These are phyloP conservation scores for Cercophora newfieldiana DNA, from an alignment of 495 filamentous ascomycete species.

Conservation along the genomic window DNA sequence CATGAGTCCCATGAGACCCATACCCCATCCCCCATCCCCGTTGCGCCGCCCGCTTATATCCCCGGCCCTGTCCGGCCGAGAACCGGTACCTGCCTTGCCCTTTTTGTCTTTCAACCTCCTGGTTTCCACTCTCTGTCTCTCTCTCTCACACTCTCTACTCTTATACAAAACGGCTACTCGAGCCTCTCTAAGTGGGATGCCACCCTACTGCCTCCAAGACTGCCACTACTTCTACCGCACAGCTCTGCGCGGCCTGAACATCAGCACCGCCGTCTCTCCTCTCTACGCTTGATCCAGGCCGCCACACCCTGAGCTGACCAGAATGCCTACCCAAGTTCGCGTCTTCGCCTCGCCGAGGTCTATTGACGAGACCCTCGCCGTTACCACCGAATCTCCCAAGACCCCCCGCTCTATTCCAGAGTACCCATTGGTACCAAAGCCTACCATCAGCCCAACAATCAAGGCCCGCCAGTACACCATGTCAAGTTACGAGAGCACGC, in stretches of 20 bases:
- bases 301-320: conserved; percentile 38
- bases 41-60: conserved; percentile 25
- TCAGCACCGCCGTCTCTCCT: conserved; percentile 72
- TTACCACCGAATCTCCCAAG: conserved; percentile 34
- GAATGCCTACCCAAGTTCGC: conserved; percentile 55
- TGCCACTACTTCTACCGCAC: conserved; percentile 93
- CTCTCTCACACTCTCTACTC: not conserved
- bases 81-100: conserved; percentile 12
- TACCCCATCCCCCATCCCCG: no score
- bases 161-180: not conserved
- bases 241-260: conserved; percentile 77
- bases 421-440: conserved; percentile 30
- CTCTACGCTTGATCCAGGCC: conserved; percentile 60
- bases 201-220: conserved; percentile 79
- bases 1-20: no score
- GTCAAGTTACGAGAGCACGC: conserved; percentile 40
- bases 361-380: conserved; percentile 62
- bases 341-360: conserved; percentile 70
- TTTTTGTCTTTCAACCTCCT: conserved; percentile 2
- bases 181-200: conserved; percentile 60
- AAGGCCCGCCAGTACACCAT: conserved; percentile 35
- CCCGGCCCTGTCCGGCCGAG: conserved; percentile 23
- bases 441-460: conserved; percentile 28
- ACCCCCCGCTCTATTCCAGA: conserved; percentile 34
- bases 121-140: conserved; percentile 3